These are phyloP conservation scores for Rhododendron vialii DNA, from an alignment of 148 eudicot genomes.

Conservation along the genomic window DNA sequence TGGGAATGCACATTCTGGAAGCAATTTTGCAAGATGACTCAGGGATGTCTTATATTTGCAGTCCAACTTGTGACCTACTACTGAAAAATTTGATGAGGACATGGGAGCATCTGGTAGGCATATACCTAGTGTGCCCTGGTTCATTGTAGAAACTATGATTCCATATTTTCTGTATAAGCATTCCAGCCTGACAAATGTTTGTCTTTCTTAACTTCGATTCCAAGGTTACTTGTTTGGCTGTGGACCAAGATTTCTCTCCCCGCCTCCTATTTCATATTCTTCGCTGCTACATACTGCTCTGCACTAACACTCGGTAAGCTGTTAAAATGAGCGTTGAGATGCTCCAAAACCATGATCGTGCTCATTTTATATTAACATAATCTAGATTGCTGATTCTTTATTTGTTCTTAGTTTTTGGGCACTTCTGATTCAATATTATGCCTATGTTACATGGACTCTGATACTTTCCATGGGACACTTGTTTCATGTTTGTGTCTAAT, in stretches of 20 bases:
- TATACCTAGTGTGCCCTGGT: not conserved
- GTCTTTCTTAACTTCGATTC: not conserved
- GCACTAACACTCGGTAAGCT: slow-evolving; percentile 1
- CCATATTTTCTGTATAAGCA: not conserved
- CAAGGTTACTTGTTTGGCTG: slow-evolving; percentile 2
- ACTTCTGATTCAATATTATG: not conserved
- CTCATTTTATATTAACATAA: not conserved
- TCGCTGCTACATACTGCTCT: slow-evolving; percentile 12
- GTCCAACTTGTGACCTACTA: not conserved
- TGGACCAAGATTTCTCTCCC: slow-evolving; percentile 10
- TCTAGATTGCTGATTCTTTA: not conserved
- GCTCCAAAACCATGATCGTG: not conserved
- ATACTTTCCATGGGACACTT: not conserved
- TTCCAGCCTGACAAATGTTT: not conserved
- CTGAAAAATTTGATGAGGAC: slow-evolving; percentile 7
- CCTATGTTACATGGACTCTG: not conserved
- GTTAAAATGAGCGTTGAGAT: not conserved
- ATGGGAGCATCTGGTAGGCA: not conserved
- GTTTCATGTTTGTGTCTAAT: not conserved
- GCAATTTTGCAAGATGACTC: slow-evolving; percentile 10
- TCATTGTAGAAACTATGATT: not conserved
- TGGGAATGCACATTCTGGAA: slow-evolving; percentile 17
- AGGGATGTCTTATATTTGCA: slow-evolving; percentile 5
- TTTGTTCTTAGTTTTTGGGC: not conserved
- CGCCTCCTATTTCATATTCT: slow-evolving; percentile 7